Percentiles rank a stretch among this genome's conserved stretches.
Evolutionary conservation across 1,139 yeast genomes (phyloP).

Genomic region (Nematodospora anomalae): DNA sequence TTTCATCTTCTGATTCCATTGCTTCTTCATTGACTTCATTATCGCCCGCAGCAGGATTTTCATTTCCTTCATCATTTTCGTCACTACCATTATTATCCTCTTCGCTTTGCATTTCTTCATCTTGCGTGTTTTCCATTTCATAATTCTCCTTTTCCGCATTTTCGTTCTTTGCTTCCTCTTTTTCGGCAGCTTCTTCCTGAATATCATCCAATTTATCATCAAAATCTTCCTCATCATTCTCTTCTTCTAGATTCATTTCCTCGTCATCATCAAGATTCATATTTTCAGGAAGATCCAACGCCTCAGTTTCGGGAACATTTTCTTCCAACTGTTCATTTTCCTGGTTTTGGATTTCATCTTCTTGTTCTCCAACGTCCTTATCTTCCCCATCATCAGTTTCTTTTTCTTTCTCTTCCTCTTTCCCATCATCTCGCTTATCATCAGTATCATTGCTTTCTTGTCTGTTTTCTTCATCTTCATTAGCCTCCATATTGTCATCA

Average conservation of each 20-base stretch:
- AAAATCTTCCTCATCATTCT: slow-evolving; percentile 30
- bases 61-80: slow-evolving; percentile 24
- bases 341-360: slow-evolving; percentile 71
- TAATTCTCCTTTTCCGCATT: slow-evolving; percentile 18
- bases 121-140: slow-evolving; percentile 23
- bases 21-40: slow-evolving; percentile 29
- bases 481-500: slow-evolving; percentile 65
- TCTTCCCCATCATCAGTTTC: slow-evolving; percentile 31
- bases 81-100: slow-evolving; percentile 23
- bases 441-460: slow-evolving; percentile 29
- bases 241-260: slow-evolving; percentile 46
- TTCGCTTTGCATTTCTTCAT: slow-evolving; percentile 20
- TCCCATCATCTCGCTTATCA: slow-evolving; percentile 26
- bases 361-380: slow-evolving; percentile 66
- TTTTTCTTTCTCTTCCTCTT: slow-evolving; percentile 23
- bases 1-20: slow-evolving; percentile 26
- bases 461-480: slow-evolving; percentile 46
- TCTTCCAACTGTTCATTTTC: slow-evolving; percentile 72
- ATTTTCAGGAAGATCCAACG: slow-evolving; percentile 83
- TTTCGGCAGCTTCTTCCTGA: slow-evolving; percentile 21
- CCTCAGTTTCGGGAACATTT: slow-evolving; percentile 76
- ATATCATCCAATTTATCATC: slow-evolving; percentile 32
- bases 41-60: slow-evolving; percentile 18
- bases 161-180: slow-evolving; percentile 21
- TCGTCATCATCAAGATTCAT: slow-evolving; percentile 73